Evolutionary conservation across 2,329 filamentous ascomycete genomes (phyloP), one percentile per base, ranked within the genome.

Genomic region (Talaromyces rugulosus): DNA sequence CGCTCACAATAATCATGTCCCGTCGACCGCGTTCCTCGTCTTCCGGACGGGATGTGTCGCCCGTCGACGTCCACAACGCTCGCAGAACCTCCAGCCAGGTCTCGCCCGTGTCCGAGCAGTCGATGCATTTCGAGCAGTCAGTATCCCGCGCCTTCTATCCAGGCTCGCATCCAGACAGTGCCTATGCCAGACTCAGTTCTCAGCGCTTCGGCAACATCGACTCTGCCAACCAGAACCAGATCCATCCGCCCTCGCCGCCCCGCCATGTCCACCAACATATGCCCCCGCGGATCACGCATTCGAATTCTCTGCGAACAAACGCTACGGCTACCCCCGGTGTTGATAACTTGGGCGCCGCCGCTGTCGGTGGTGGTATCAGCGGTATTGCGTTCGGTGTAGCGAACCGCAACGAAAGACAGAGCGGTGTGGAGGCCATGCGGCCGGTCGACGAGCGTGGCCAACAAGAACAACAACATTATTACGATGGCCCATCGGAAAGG

Each of bases 371-470:
- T 67, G 88, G 87, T 61, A 86, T 91, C 74, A 81, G 87, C 33
- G 87, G 87, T 60, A 85, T 90, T 63, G 88, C 89, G 44, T 81
- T 87, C 68, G 85, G 80, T 60, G 84, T 89, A 56, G 87, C 88
- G 56, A 87, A 88, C 68, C 82, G 81, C 58, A 85, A 87, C 75
- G 81, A 85, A 64, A 80, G 87, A 64, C 83, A 89, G 67, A 88
- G 87, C 74, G 88, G 87, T 28, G 67, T 88, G 63, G 84, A 89
- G 60, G 86, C 87, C 54, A 80, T 87, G 73, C 80, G 82, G 69
- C 78, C 71, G 44, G 68, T 75, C 51, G 65, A 76, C 27, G 34
- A 63, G 34, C 62, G 12, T 27, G 53, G 42, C 3, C 7, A n/a
- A 30, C 31, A 53, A 14, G 44, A 27, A 12, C 44, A 63, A 40